Evolutionary conservation across 768 basidiomycete genomes (phyloP), one percentile per base, ranked within the genome.

Genomic region (Filobasidium floriforme): DNA sequence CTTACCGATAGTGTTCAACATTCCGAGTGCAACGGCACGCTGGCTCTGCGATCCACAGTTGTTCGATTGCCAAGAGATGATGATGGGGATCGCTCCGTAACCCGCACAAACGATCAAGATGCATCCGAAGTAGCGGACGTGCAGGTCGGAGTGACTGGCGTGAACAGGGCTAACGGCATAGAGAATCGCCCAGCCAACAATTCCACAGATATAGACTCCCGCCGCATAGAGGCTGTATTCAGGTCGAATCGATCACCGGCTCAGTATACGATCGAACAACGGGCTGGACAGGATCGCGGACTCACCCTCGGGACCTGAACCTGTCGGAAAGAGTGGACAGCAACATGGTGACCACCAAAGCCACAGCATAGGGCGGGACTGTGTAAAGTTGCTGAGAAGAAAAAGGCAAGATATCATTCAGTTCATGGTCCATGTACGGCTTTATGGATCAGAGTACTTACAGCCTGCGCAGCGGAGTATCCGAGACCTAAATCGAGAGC

Each of bases 291-390:
- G 32, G 32, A 9, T 4, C 32, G 32, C 3, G 32, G 32, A 37
- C 61, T 66, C 40, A 66, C 64, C 74, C 77, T 66, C 75, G 68
- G 19, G 71, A 69, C 60, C 73, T 72, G n/a, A 69, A 63, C 44
- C 67, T 62, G 66, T 78, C 74, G 7, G 75, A 76, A 68, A 73
- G 72, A 10, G 70, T 70, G 32, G 72, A 73, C n/a, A 76, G 66
- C 26, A 72, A 63, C 12, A 77, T 51, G 73, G 75, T 75, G 67
- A 79, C 76, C 24, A 78, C 79, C 19, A 80, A 68, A 0, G 79
- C 75, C 49, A 79, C 79, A 32, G 77, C 80, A 66, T 80, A 80
- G 7, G 77, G 78, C 15, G 78, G 79, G 14, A 79, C 78, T 15
- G 78, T 77, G 71, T 74, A 79, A 1, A 80, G 70, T 52, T 79